Conservation (phyloP, 208 protist species). For the Trypanosoma caninum region DNA sequence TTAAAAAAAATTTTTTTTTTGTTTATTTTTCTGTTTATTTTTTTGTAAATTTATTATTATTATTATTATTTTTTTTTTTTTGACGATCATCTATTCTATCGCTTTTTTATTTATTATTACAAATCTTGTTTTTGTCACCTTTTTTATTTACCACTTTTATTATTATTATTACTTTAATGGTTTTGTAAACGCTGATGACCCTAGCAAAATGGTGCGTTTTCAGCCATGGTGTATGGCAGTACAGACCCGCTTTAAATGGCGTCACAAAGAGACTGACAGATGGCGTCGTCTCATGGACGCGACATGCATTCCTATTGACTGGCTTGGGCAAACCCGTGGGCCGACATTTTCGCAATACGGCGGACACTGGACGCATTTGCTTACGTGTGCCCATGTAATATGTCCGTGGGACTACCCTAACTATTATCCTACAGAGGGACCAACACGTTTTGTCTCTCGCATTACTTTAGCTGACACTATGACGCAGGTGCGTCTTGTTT, state of each 20-base stretch:
- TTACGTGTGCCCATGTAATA: conserved; percentile 90
- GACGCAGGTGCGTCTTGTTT: conserved; percentile 79
- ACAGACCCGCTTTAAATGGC: conserved; percentile 89
- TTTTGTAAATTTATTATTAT: neutral
- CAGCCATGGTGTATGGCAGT: conserved; percentile 88
- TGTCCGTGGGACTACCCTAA: conserved; percentile 91
- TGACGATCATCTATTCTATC: neutral
- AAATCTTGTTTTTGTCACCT: neutral
- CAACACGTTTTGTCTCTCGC: conserved; percentile 82
- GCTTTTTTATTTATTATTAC: neutral
- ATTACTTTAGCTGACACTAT: conserved; percentile 86
- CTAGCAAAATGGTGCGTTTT: conserved; percentile 54
- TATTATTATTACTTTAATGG: neutral
- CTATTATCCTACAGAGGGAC: conserved; percentile 80
- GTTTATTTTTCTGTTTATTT: neutral
- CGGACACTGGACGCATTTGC: conserved; percentile 85
- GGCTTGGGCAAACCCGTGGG: conserved; percentile 76
- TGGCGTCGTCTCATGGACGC: conserved; percentile 90
- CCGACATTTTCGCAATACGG: conserved; percentile 79
- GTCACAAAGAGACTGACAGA: conserved; percentile 89
- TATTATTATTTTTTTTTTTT: conserved; percentile 5
- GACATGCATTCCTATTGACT: conserved; percentile 84
- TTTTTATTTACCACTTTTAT: conserved; percentile 8
- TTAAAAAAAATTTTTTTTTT: neutral
- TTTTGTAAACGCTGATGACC: neutral